A percentile compares a stretch with the other conserved stretches of the same genome.
These are phyloP conservation scores for Cryomyces antarcticus DNA, from an alignment of 495 filamentous ascomycete species.

Conservation along the genomic window DNA sequence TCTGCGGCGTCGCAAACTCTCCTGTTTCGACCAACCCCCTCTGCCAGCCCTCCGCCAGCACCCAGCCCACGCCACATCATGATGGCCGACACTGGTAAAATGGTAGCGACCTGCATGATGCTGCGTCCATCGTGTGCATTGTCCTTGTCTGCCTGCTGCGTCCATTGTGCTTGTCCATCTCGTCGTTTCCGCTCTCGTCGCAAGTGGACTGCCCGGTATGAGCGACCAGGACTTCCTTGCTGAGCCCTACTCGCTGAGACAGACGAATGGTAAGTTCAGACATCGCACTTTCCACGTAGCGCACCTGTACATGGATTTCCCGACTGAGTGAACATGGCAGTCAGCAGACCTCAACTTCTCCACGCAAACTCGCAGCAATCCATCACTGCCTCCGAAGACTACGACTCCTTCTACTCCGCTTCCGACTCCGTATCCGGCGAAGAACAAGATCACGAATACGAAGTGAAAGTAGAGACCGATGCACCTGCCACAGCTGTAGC, in stretches of 20 bases:
- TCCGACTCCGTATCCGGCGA: constrained; percentile 27
- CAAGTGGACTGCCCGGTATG: too few relatives aligned
- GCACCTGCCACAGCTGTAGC: background rate
- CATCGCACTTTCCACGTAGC: background rate
- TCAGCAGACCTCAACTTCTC: constrained; percentile 26
- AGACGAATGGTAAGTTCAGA: constrained; percentile 7
- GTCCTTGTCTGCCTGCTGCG: too few relatives aligned
- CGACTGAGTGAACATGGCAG: constrained; percentile 6
- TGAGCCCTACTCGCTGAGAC: constrained; percentile 2
- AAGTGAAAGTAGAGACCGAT: constrained; percentile 2
- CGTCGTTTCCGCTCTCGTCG: too few relatives aligned
- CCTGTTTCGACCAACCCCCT: background rate
- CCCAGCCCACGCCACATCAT: background rate
- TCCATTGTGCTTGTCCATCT: too few relatives aligned
- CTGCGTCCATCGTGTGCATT: too few relatives aligned
- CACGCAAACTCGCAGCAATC: constrained; percentile 37
- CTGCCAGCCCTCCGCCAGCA: background rate
- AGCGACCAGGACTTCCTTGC: too few relatives aligned
- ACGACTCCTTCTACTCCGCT: constrained; percentile 45
- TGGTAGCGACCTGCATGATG: background rate
- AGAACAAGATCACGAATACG: constrained; percentile 21
- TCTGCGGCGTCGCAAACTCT: too few relatives aligned
- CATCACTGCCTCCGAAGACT: constrained; percentile 44
- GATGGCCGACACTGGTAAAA: background rate
- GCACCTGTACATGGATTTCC: background rate